Percentiles rank a stretch among this genome's conserved stretches.
Conservation (phyloP, 1,284 basidiomycete species). For the Heimioporus retisporus region DNA sequence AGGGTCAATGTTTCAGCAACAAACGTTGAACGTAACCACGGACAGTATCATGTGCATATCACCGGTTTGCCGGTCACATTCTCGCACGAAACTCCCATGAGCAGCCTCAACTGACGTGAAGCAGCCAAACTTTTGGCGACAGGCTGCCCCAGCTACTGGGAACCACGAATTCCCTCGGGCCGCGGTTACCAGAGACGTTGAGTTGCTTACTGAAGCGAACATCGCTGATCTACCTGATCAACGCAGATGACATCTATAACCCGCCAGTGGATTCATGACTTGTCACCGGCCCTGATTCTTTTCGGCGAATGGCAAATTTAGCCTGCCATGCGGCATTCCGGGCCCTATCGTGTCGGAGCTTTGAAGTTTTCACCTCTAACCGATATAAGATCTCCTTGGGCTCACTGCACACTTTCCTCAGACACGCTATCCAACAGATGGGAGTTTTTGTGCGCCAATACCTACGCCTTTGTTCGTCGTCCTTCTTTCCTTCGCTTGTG, state of each 20-base stretch:
- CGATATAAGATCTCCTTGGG: constrained; percentile 32
- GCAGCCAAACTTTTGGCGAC: too few species aligned
- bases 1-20: too few species aligned
- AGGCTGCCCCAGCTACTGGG: too few species aligned
- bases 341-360: constrained; percentile 40
- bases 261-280: neutral
- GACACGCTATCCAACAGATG: constrained; percentile 44
- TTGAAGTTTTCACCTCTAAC: constrained; percentile 21
- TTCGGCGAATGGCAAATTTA: constrained; percentile 40
- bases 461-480: constrained; percentile 39
- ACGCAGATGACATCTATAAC: neutral
- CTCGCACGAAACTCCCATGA: too few species aligned
- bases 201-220: constrained; percentile 1
- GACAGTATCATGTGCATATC: too few species aligned
- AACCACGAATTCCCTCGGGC: neutral
- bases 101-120: too few species aligned
- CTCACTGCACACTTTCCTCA: constrained; percentile 17
- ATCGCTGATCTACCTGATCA: constrained; percentile 22
- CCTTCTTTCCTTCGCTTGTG: neutral
- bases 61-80: too few species aligned
- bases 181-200: constrained; percentile 4
- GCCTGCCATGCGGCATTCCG: constrained; percentile 28
- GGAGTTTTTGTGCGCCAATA: constrained; percentile 44
- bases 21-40: too few species aligned
- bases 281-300: constrained; percentile 6